Evolutionary conservation across 495 filamentous ascomycete genomes (phyloP).

Genomic region (Bacidia rubella): DNA sequence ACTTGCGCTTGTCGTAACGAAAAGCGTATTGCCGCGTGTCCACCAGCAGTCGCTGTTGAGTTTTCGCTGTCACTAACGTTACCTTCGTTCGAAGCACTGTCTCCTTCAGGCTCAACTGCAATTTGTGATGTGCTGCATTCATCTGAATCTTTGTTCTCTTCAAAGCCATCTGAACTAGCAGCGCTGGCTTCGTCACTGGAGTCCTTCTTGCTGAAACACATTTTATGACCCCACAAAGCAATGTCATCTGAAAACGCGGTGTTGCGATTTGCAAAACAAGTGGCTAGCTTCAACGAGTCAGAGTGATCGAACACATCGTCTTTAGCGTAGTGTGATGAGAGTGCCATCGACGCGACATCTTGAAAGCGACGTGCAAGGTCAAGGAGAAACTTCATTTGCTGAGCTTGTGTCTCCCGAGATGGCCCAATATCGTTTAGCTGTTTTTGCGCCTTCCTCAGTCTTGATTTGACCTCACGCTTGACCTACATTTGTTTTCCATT

Average conservation of each 20-base stretch:
- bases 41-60: conserved; percentile 1
- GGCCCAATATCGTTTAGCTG: conserved; percentile 28
- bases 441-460: conserved; percentile 23
- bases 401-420: conserved; percentile 25
- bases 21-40: not conserved
- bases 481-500: conserved; percentile 24
- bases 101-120: not conserved
- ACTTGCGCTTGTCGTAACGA: conserved; percentile 6
- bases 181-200: no score
- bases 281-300: conserved; percentile 28
- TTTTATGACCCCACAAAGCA: conserved; percentile 27
- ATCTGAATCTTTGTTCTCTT: no score
- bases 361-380: conserved; percentile 32
- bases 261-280: conserved; percentile 30
- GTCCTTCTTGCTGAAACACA: no score
- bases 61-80: no score
- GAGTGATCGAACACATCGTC: conserved; percentile 27
- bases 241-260: conserved; percentile 30
- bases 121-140: not conserved
- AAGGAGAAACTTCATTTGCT: conserved; percentile 33
- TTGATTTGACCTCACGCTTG: conserved; percentile 29
- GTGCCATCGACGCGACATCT: conserved; percentile 23
- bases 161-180: no score
- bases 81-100: conserved; percentile 7
- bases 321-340: conserved; percentile 31